These are phyloP conservation scores for Pterocarpus santalinus DNA, from an alignment of 306 rosid genomes.

Conservation along the genomic window DNA sequence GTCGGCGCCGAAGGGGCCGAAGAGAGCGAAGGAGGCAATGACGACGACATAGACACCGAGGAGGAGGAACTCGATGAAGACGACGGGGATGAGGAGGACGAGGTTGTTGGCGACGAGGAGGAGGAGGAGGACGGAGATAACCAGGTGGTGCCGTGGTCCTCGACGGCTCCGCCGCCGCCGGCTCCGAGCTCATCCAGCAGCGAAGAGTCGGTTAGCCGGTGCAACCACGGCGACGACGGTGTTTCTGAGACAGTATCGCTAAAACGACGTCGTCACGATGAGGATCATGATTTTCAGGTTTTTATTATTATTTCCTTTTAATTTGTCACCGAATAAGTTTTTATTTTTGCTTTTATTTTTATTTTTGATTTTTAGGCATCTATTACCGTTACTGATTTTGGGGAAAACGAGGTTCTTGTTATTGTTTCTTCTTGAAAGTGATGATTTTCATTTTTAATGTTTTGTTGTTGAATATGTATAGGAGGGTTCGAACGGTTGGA, in stretches of 20 bases:
- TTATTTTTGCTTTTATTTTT: neutral
- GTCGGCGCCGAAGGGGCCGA: conserved; percentile 39
- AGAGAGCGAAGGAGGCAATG: conserved; percentile 63
- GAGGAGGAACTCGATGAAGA: conserved; percentile 37
- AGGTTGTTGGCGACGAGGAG: conserved; percentile 45
- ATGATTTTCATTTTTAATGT: neutral
- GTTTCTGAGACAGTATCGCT: conserved; percentile 40
- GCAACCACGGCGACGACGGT: conserved; percentile 44
- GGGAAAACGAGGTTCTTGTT: neutral
- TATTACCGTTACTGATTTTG: neutral
- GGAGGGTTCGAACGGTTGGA: conserved; percentile 47
- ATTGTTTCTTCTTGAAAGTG: neutral
- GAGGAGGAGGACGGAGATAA: conserved; percentile 52
- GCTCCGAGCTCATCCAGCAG: conserved; percentile 64
- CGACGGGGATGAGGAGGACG: conserved; percentile 27
- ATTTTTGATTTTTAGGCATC: neutral
- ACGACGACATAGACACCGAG: conserved; percentile 49
- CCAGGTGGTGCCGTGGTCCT: conserved; percentile 71
- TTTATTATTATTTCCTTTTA: neutral
- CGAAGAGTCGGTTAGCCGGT: conserved; percentile 57
- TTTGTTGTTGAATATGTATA: neutral
- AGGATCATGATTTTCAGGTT: conserved; percentile 59
- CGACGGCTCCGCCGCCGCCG: conserved; percentile 64
- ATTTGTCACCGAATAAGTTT: no score
- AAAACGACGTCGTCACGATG: conserved; percentile 61